Evolutionary conservation across 2,329 filamentous ascomycete genomes (phyloP).

Genomic region (Claviceps spartinae): DNA sequence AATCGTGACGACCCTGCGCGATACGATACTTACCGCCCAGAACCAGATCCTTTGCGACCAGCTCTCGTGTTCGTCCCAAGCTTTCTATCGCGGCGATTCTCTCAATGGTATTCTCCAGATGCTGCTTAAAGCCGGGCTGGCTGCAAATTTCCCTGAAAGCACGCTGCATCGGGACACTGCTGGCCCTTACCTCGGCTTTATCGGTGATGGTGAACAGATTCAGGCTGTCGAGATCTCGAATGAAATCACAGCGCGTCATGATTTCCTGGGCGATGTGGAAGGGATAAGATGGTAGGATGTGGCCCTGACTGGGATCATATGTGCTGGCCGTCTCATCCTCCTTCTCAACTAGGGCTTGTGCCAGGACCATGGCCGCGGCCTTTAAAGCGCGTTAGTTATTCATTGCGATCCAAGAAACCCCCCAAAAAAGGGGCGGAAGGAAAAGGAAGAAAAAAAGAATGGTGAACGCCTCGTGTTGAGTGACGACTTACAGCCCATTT

Average conservation of each 20-base stretch:
- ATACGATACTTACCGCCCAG: conserved; percentile 69
- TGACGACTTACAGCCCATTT: conserved; percentile 61
- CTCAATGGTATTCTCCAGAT: conserved; percentile 69
- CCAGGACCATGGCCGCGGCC: conserved; percentile 87
- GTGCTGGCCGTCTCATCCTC: conserved; percentile 52
- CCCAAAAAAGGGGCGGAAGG: not conserved
- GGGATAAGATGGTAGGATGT: conserved; percentile 66
- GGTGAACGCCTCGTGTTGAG: not conserved
- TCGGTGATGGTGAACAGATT: conserved; percentile 94
- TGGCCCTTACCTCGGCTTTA: conserved; percentile 73
- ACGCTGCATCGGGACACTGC: conserved; percentile 90
- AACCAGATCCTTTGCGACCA: conserved; percentile 91
- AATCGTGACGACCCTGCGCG: conserved; percentile 23
- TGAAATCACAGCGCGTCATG: conserved; percentile 94
- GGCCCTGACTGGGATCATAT: conserved; percentile 54
- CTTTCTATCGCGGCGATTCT: conserved; percentile 89
- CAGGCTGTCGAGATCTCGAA: conserved; percentile 79
- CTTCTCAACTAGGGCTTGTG: conserved; percentile 76
- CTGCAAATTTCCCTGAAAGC: conserved; percentile 78
- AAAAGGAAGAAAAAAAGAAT: not conserved
- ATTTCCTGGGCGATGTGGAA: conserved; percentile 77
- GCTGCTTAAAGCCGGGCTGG: conserved; percentile 64
- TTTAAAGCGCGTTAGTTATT: conserved; percentile 17
- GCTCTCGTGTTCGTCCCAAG: conserved; percentile 79
- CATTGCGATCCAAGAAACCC: not conserved